Conservation (phyloP, 306 rosid species). For the Prunus salicina region DNA sequence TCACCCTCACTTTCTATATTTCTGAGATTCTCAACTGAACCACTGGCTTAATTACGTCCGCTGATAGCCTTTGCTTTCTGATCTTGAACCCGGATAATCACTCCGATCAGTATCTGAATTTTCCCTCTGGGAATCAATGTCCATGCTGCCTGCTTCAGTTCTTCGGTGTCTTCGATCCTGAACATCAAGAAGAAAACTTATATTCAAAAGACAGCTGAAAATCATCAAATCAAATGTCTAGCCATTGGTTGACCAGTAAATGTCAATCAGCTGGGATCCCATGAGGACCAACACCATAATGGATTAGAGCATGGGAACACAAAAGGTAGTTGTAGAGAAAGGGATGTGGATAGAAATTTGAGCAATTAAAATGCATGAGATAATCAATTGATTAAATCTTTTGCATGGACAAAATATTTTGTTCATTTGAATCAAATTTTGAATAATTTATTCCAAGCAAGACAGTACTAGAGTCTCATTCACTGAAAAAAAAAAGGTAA, state of each 20-base stretch:
- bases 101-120: constrained; percentile 76
- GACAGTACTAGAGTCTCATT: background rate
- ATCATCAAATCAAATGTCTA: background rate
- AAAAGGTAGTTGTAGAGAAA: background rate
- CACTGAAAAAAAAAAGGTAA: background rate
- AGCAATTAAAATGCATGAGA: background rate
- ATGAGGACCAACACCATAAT: background rate
- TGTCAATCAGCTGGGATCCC: background rate
- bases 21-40: constrained; percentile 36
- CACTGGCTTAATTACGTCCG: constrained; percentile 22
- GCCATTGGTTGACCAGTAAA: background rate
- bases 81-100: constrained; percentile 59
- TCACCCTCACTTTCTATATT: constrained; percentile 39
- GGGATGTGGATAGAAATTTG: background rate
- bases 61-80: constrained; percentile 51
- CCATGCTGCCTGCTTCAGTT: constrained; percentile 59
- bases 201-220: background rate
- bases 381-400: background rate
- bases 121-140: constrained; percentile 71
- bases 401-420: background rate
- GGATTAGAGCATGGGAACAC: background rate
- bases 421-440: background rate
- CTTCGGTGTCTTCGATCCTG: constrained; percentile 88
- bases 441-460: no score
- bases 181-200: constrained; percentile 12